Percentiles rank a stretch among this genome's conserved stretches.
These are phyloP conservation scores for Russula brevipes DNA, from an alignment of 768 basidiomycete species.

Conservation along the genomic window DNA sequence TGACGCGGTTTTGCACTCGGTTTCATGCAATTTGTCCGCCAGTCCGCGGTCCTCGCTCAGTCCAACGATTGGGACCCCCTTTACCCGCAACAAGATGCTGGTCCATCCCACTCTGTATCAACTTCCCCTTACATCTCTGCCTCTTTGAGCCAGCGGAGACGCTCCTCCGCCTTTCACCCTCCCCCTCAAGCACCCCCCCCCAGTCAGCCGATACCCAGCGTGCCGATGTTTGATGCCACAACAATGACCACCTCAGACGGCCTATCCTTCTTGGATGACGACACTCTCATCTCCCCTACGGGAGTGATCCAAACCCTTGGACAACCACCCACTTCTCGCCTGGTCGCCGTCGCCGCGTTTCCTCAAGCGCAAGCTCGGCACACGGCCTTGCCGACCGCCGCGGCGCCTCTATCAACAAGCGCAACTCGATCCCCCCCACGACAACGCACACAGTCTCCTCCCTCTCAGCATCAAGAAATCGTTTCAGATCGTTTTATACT, in stretches of 20 bases:
- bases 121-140: conserved; percentile 30
- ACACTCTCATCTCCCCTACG: conserved; percentile 24
- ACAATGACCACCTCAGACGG: conserved; percentile 28
- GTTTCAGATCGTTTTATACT: conserved; percentile 42
- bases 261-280: conserved; percentile 26
- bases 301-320: conserved; percentile 28
- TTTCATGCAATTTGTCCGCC: conserved; percentile 28
- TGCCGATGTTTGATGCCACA: conserved; percentile 41
- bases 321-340: conserved; percentile 40
- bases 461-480: conserved; percentile 36
- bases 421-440: conserved; percentile 55
- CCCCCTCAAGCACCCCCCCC: conserved; percentile 71
- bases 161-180: conserved; percentile 59
- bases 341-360: conserved; percentile 57
- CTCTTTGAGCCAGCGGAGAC: conserved; percentile 47
- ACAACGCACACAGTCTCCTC: conserved; percentile 33
- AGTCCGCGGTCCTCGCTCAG: conserved; percentile 30
- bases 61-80: conserved; percentile 32
- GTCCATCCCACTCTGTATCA: conserved; percentile 32
- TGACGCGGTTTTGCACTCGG: neutral
- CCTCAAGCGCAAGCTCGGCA: conserved; percentile 46
- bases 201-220: conserved; percentile 64
- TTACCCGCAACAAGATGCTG: conserved; percentile 28
- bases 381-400: conserved; percentile 28
- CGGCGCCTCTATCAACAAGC: conserved; percentile 41